phyloP scores from a whole-genome alignment of 2,329 filamentous ascomycete genomes.

The Calonectria henricotiae region DNA sequence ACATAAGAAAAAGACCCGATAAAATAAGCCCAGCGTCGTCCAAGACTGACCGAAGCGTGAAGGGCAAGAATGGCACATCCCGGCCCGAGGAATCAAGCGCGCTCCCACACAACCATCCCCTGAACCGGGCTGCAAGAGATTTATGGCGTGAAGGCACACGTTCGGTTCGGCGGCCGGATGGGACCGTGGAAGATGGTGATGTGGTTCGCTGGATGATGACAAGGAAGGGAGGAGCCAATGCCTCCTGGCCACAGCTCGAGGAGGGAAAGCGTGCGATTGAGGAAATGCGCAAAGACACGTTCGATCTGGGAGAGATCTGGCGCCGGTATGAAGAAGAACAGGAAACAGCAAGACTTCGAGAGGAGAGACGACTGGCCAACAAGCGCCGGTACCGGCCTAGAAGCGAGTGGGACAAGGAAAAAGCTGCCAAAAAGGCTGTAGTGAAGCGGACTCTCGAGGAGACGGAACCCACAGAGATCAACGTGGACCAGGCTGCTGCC shows the following conservation, averaged over 20 bases:
- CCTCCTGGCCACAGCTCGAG: conserved; percentile 44
- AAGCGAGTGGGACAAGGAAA: conserved; percentile 44
- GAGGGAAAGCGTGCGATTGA: conserved; percentile 41
- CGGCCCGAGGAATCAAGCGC: not conserved
- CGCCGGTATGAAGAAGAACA: conserved; percentile 42
- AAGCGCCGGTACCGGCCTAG: conserved; percentile 49
- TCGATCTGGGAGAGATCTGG: conserved; percentile 42
- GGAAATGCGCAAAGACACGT: conserved; percentile 42
- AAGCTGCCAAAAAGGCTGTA: conserved; percentile 32
- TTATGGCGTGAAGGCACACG: conserved; percentile 47
- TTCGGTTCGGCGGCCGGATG: conserved; percentile 39
- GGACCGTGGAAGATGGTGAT: conserved; percentile 41
- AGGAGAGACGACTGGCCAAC: conserved; percentile 46
- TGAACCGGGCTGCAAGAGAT: conserved; percentile 20
- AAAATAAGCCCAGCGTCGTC: conserved; percentile 10
- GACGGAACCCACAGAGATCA: not conserved
- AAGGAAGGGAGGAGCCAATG: conserved; percentile 43
- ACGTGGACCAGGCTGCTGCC: not conserved
- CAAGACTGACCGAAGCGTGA: not conserved
- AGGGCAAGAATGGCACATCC: not conserved
- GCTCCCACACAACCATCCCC: conserved; percentile 11
- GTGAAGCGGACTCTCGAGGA: conserved; percentile 14
- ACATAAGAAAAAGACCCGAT: not conserved
- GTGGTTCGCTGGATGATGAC: conserved; percentile 47
- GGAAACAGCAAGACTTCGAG: conserved; percentile 38